Conservation (phyloP, 108 stramenopile genomes). For the Nitzschia sp. region DNA sequence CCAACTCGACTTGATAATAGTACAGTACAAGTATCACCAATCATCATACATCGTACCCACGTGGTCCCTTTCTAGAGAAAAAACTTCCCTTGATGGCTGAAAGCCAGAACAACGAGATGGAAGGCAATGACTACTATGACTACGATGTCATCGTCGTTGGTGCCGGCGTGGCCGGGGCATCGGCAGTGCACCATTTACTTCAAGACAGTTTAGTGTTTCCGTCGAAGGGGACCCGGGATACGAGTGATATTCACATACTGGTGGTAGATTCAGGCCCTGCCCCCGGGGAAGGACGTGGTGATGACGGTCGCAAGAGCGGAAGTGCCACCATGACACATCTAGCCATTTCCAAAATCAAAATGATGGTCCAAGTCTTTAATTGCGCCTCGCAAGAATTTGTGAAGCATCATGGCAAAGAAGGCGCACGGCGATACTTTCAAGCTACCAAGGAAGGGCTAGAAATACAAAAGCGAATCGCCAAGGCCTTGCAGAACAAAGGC, state of each 20-base stretch:
- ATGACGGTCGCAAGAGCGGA: conserved; percentile 25
- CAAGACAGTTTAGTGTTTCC: neutral
- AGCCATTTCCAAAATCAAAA: conserved; percentile 32
- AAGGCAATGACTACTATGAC: neutral
- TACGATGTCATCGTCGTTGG: conserved; percentile 30
- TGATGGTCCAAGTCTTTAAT: conserved; percentile 45
- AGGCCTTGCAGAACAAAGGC: conserved; percentile 8
- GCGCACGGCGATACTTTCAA: conserved; percentile 33
- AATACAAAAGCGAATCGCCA: conserved; percentile 40
- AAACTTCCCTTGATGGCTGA: too few relatives aligned
- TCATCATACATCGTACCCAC: too few relatives aligned
- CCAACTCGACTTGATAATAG: too few relatives aligned
- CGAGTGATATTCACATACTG: neutral
- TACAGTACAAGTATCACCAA: too few relatives aligned
- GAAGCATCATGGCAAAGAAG: conserved; percentile 35
- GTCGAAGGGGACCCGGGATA: neutral
- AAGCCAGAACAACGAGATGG: neutral
- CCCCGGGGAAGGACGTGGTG: conserved; percentile 24
- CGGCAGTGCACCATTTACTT: conserved; percentile 34
- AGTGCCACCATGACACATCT: conserved; percentile 30
- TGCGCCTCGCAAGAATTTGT: conserved; percentile 21
- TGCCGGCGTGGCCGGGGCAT: conserved; percentile 28
- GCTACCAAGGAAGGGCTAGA: conserved; percentile 31
- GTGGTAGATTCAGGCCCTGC: conserved; percentile 36
- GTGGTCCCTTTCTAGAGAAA: too few relatives aligned